A percentile compares a stretch with the other conserved stretches of the same genome.
Evolutionary conservation across 106 monocot species (phyloP).

Genomic region (Dactylorhiza incarnata): DNA sequence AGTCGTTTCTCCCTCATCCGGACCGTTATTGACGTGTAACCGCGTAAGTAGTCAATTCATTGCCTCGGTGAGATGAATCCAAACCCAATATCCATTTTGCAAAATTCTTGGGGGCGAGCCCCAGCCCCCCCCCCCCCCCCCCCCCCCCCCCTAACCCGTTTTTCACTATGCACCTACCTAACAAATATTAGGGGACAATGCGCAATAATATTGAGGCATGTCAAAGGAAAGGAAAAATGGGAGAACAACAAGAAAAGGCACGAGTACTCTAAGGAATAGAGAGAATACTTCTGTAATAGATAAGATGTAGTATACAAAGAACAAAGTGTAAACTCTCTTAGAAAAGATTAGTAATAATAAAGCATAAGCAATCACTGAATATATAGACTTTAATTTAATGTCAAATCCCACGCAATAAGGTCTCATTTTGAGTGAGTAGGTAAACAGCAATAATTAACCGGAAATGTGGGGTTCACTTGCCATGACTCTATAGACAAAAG

Average conservation of each 20-base stretch:
- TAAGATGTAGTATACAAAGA: neutral
- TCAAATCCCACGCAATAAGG: neutral
- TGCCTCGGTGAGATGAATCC: no score
- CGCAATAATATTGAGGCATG: neutral
- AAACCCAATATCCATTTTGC: no score
- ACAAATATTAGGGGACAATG: no score
- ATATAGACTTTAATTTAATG: neutral
- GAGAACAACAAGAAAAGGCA: neutral
- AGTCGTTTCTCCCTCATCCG: no score
- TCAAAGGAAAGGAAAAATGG: neutral
- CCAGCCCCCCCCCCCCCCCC: no score
- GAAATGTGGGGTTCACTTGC: neutral
- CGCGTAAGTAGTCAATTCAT: no score
- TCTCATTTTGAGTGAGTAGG: neutral
- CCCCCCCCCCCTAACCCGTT: no score
- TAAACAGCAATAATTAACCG: neutral
- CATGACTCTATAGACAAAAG: neutral
- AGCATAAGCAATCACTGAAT: neutral
- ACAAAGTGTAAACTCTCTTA: neutral
- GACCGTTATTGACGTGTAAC: no score
- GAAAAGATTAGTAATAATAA: neutral
- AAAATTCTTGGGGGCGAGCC: no score
- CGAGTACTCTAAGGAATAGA: neutral
- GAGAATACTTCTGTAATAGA: neutral
- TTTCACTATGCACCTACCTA: no score